Percentiles rank a stretch among this genome's conserved stretches.
phyloP scores from a whole-genome alignment of 768 basidiomycete species.

The Lepiota brunneoincarnata region DNA sequence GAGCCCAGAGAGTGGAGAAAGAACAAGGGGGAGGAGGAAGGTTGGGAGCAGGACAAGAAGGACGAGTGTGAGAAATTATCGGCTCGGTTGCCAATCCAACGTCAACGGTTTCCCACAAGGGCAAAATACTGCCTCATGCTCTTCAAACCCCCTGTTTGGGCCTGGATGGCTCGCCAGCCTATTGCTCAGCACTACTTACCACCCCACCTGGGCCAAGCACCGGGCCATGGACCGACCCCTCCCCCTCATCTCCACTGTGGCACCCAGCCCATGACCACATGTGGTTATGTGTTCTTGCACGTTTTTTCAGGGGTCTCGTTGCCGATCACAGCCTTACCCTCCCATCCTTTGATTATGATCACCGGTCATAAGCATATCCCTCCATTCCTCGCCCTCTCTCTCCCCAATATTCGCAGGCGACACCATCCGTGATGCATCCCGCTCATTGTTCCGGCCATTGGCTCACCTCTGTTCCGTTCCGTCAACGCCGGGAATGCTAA shows the following conservation, averaged over 20 bases:
- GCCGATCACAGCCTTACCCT: not conserved
- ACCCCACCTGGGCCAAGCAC: conserved; percentile 13
- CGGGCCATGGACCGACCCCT: not conserved
- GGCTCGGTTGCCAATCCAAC: conserved; percentile 20
- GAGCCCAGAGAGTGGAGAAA: conserved; percentile 24
- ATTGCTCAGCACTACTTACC: conserved; percentile 15
- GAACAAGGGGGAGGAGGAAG: conserved; percentile 26
- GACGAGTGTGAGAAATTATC: conserved; percentile 32
- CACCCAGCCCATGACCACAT: not conserved
- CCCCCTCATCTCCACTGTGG: not conserved
- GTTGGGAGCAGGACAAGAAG: conserved; percentile 24
- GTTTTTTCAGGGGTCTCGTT: not conserved
- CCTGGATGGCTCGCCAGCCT: conserved; percentile 16
- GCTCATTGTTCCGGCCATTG: no score
- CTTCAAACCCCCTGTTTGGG: conserved; percentile 25
- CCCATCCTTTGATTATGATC: conserved; percentile 4
- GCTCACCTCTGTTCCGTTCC: not conserved
- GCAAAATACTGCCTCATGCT: conserved; percentile 31
- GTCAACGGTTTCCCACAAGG: conserved; percentile 35
- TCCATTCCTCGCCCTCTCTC: not conserved
- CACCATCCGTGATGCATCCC: no score
- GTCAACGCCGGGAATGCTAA: no score
- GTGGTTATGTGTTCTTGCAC: not conserved
- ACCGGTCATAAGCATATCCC: not conserved
- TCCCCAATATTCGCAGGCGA: not conserved